Percentiles rank a stretch among this genome's conserved stretches.
Evolutionary conservation across 768 basidiomycete genomes (phyloP).

Genomic region (Amanita pallidorosea): DNA sequence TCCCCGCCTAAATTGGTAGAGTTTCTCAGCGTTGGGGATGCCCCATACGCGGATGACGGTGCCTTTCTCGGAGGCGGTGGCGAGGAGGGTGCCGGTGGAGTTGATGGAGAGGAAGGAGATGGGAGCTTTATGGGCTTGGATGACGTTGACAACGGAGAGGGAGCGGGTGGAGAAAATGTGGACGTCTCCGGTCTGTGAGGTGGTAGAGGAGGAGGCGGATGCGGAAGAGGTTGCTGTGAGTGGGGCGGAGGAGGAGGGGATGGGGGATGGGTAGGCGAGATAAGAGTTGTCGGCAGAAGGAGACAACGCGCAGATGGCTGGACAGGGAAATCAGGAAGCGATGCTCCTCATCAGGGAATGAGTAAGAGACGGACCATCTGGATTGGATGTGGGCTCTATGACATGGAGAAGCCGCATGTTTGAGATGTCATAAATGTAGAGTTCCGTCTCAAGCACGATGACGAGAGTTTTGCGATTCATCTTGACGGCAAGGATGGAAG

Average conservation of each 20-base stretch:
- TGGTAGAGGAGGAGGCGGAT: constrained; percentile 18
- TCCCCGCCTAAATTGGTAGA: constrained; percentile 92
- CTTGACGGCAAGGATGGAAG: constrained; percentile 94
- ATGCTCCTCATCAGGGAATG: constrained; percentile 2
- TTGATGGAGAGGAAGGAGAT: constrained; percentile 85
- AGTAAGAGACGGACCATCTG: constrained; percentile 57
- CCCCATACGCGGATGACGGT: constrained; percentile 96
- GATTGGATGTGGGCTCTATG: constrained; percentile 93
- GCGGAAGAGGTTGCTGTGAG: constrained; percentile 28
- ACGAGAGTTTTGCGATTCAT: constrained; percentile 95
- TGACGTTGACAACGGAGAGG: constrained; percentile 87
- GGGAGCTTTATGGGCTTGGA: constrained; percentile 94
- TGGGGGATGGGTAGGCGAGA: constrained; percentile 92
- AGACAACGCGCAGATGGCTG: constrained; percentile 91
- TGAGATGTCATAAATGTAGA: constrained; percentile 98
- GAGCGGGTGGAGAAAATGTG: constrained; percentile 91
- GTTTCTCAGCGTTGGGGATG: constrained; percentile 82
- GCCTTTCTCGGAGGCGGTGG: constrained; percentile 89
- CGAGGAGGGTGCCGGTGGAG: constrained; percentile 78
- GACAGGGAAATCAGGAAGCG: not conserved
- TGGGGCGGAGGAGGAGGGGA: constrained; percentile 69
- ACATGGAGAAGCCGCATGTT: constrained; percentile 98
- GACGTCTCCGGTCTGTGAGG: constrained; percentile 53
- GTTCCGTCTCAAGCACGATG: constrained; percentile 93
- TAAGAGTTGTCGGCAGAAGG: constrained; percentile 90